phyloP scores from a whole-genome alignment of 192 early-diverging fungal species.

The Jimgerdemannia flammicorona region DNA sequence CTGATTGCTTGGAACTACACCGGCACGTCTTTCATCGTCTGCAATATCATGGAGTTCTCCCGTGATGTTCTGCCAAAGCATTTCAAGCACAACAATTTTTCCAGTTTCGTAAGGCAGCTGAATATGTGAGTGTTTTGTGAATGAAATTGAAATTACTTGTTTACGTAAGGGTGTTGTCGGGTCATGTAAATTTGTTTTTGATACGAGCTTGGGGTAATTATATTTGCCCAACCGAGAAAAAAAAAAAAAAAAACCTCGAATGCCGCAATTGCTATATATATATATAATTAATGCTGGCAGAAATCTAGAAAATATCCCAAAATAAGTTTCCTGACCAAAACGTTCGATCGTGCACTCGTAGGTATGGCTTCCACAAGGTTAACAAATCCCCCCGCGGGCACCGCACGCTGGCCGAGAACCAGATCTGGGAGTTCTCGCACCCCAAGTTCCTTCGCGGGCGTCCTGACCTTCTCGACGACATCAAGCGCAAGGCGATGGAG shows the following conservation, averaged over 20 bases:
- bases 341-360: constrained; percentile 7
- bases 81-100: constrained; percentile 93
- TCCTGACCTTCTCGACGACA: constrained; percentile 81
- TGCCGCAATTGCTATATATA: constrained; percentile 1
- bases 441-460: constrained; percentile 75
- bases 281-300: too few relatives aligned
- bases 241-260: not conserved
- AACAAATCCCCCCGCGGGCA: constrained; percentile 87
- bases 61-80: constrained; percentile 88
- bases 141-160: not conserved
- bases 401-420: constrained; percentile 82
- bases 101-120: constrained; percentile 84
- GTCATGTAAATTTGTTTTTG: constrained; percentile 9
- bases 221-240: not conserved
- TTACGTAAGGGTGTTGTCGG: not conserved
- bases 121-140: constrained; percentile 59
- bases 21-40: constrained; percentile 86
- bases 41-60: constrained; percentile 88
- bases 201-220: not conserved
- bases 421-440: constrained; percentile 90
- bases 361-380: constrained; percentile 88
- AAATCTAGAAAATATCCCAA: too few relatives aligned
- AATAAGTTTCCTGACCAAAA: too few relatives aligned
- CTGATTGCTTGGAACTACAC: constrained; percentile 88
- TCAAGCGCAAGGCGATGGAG: constrained; percentile 90